phyloP scores from a whole-genome alignment of 768 basidiomycete species.

The Mrakia blollopis region DNA sequence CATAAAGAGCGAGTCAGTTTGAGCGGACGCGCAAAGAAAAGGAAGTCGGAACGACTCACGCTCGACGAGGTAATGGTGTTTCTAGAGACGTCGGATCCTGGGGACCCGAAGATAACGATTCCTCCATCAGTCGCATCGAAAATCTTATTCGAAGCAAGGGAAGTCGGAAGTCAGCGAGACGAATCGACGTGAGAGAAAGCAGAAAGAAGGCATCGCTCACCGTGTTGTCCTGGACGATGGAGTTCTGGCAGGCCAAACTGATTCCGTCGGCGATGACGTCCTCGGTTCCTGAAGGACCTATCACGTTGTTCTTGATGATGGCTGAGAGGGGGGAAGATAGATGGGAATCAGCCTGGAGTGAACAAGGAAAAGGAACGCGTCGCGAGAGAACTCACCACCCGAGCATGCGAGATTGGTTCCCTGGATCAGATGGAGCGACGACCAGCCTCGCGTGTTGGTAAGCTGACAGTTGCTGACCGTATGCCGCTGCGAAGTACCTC shows the following conservation, averaged over 20 bases:
- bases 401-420: background rate
- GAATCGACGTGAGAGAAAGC: background rate
- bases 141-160: background rate
- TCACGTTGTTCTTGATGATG: slow-evolving; percentile 3
- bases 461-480: background rate
- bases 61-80: slow-evolving; percentile 3
- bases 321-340: background rate
- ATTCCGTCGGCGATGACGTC: slow-evolving; percentile 15
- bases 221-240: background rate
- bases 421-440: slow-evolving; percentile 16
- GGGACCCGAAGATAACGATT: slow-evolving; percentile 16
- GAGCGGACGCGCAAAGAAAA: no score
- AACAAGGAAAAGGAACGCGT: no score
- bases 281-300: slow-evolving; percentile 8
- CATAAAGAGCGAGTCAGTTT: no score
- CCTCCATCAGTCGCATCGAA: background rate
- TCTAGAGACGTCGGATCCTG: background rate
- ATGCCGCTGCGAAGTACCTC: background rate
- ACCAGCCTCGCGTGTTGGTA: slow-evolving; percentile 19
- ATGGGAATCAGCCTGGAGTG: no score
- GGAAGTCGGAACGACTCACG: background rate
- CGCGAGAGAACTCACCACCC: background rate
- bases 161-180: background rate
- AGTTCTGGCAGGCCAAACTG: background rate
- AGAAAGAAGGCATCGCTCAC: background rate